phyloP scores from a whole-genome alignment of 179 eudicot genomes.

The Amaranthus tricolor region DNA sequence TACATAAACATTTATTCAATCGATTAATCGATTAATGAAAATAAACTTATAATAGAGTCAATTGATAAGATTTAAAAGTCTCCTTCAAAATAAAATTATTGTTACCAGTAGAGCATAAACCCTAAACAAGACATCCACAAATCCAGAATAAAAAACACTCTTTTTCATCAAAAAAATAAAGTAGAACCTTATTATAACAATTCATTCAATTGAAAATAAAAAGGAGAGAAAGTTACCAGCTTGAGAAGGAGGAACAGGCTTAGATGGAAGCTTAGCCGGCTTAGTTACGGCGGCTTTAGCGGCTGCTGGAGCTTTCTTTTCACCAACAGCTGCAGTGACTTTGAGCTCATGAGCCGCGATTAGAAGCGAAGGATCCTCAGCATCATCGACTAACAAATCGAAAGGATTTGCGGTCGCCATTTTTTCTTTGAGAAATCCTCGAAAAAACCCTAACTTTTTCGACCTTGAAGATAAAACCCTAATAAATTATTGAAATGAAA shows the following conservation, averaged over 20 bases:
- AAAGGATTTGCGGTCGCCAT: slow-evolving; percentile 26
- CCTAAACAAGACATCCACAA: neutral
- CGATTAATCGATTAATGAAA: too few species aligned
- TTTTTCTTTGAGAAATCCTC: neutral
- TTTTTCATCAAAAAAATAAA: neutral
- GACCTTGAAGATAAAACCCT: neutral
- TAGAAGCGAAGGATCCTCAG: slow-evolving; percentile 20
- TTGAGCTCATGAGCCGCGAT: slow-evolving; percentile 14
- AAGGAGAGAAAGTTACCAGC: slow-evolving; percentile 6
- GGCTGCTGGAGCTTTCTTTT: slow-evolving; percentile 9
- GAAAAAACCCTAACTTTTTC: slow-evolving; percentile 2
- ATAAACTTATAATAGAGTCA: too few species aligned
- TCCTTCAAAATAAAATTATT: too few species aligned
- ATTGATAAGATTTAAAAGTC: too few species aligned
- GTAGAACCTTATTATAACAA: neutral
- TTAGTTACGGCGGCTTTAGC: neutral
- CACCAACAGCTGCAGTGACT: neutral
- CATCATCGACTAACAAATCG: slow-evolving; percentile 26
- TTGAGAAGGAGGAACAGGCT: slow-evolving; percentile 22
- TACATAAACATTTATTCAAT: too few species aligned
- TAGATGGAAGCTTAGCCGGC: slow-evolving; percentile 17
- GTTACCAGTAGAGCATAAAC: too few species aligned
- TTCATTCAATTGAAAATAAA: neutral
- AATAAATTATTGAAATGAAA: neutral
- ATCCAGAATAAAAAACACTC: neutral